Evolutionary conservation across 2,329 filamentous ascomycete genomes (phyloP).

Genomic region (Colletotrichum camelliae): DNA sequence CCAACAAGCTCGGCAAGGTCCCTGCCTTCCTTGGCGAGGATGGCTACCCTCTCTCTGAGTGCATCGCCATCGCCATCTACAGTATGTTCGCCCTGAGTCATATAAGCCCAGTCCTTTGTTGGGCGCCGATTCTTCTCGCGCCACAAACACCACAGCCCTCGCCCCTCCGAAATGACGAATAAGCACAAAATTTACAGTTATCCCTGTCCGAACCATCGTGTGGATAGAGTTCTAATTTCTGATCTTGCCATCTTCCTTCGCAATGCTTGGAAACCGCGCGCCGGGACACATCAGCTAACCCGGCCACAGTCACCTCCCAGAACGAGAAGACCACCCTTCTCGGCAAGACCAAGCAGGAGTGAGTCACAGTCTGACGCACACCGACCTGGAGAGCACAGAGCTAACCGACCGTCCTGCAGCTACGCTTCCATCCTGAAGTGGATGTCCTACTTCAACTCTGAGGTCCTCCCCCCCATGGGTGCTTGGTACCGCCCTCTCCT

Average conservation of each 20-base stretch:
- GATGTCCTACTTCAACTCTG: constrained; percentile 95
- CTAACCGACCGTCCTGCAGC: constrained; percentile 42
- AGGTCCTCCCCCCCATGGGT: constrained; percentile 77
- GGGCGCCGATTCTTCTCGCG: neutral
- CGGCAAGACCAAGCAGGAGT: constrained; percentile 99
- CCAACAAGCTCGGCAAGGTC: constrained; percentile 89
- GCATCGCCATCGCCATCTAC: constrained; percentile 96
- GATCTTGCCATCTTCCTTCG: constrained; percentile 48
- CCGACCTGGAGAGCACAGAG: constrained; percentile 1
- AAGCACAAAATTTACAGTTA: constrained; percentile 86
- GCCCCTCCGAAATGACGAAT: constrained; percentile 66
- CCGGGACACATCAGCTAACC: constrained; percentile 33
- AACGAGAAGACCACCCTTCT: constrained; percentile 99
- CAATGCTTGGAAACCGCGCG: constrained; percentile 21
- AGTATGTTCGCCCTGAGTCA: constrained; percentile 67
- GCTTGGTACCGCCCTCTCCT: constrained; percentile 87
- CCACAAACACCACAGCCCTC: neutral
- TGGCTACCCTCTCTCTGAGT: constrained; percentile 88
- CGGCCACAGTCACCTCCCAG: constrained; percentile 84
- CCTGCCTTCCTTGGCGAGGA: constrained; percentile 93
- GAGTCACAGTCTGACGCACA: constrained; percentile 36
- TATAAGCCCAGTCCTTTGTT: constrained; percentile 20
- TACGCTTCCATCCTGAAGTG: constrained; percentile 97
- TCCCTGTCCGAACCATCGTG: constrained; percentile 90
- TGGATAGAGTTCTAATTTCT: constrained; percentile 91